Percentiles rank a stretch among this genome's conserved stretches.
Evolutionary conservation across 805 yeast species (phyloP).

Genomic region (Candida hungchunana): DNA sequence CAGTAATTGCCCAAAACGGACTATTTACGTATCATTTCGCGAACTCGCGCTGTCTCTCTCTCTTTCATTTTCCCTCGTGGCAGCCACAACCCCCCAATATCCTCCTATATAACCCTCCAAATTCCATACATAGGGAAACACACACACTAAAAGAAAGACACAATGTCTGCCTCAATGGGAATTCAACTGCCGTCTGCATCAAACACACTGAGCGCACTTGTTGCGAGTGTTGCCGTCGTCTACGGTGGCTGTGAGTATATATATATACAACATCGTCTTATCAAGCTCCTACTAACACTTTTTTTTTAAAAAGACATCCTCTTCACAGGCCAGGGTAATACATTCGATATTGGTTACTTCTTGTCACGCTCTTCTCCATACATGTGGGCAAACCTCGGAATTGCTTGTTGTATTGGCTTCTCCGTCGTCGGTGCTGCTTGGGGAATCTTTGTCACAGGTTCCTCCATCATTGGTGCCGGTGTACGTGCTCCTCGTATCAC

Average conservation of each 20-base stretch:
- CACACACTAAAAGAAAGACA: too few species aligned
- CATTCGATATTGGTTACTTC: conserved; percentile 87
- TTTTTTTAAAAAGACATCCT: conserved; percentile 32
- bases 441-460: conserved; percentile 97
- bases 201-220: conserved; percentile 16
- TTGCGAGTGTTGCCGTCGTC: conserved; percentile 15
- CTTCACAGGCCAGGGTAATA: conserved; percentile 89
- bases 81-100: too few species aligned
- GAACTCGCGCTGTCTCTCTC: too few species aligned
- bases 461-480: conserved; percentile 96
- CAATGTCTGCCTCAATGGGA: conserved; percentile 5
- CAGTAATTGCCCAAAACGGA: too few species aligned
- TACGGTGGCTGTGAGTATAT: conserved; percentile 26
- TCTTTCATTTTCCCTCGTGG: too few species aligned
- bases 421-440: conserved; percentile 98
- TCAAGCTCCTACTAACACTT: conserved; percentile 3
- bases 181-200: conserved; percentile 18
- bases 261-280: neutral
- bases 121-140: too few species aligned
- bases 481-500: conserved; percentile 97
- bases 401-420: conserved; percentile 85
- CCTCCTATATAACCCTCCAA: too few species aligned
- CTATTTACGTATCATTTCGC: too few species aligned
- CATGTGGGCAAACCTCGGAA: conserved; percentile 94
- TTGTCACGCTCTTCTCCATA: conserved; percentile 85